Conservation (phyloP, 1,284 basidiomycete species). For the Termitomyces sp. region DNA sequence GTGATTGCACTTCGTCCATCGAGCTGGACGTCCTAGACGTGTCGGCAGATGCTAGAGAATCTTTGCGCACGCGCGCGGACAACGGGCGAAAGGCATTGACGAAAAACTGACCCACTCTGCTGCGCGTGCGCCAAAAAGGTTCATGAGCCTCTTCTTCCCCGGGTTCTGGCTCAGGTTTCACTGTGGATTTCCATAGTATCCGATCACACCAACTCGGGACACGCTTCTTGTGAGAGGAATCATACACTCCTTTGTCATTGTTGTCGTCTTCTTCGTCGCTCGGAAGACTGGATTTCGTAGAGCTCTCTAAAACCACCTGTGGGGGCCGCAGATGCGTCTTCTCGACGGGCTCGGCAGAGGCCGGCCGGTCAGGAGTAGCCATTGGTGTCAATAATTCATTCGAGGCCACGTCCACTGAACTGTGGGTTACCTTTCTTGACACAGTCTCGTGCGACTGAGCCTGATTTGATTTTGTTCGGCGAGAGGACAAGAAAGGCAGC, state of each 20-base stretch:
- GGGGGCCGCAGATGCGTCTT: conserved; percentile 32
- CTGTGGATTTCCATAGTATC: conserved; percentile 72
- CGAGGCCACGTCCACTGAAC: conserved; percentile 14
- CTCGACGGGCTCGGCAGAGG: conserved; percentile 19
- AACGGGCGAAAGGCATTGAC: conserved; percentile 50
- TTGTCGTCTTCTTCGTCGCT: conserved; percentile 31
- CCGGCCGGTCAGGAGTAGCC: conserved; percentile 11
- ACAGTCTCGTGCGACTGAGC: conserved; percentile 1
- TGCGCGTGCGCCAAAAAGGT: conserved; percentile 32
- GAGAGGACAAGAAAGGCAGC: conserved; percentile 44
- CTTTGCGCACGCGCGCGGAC: conserved; percentile 37
- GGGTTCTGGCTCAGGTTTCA: conserved; percentile 41
- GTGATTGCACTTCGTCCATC: neutral
- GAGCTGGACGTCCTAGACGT: conserved; percentile 16
- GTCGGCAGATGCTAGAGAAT: conserved; percentile 34
- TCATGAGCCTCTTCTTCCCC: conserved; percentile 29
- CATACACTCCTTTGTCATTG: conserved; percentile 62
- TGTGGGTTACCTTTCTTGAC: conserved; percentile 6
- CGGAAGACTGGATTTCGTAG: conserved; percentile 29
- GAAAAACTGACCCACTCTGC: conserved; percentile 49
- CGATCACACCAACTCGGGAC: conserved; percentile 84
- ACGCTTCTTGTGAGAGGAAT: conserved; percentile 73
- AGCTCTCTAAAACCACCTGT: conserved; percentile 37
- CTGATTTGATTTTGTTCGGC: conserved; percentile 22
- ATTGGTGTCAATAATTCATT: conserved; percentile 3